Percentiles rank a stretch among this genome's conserved stretches.
Evolutionary conservation across 495 filamentous ascomycete species (phyloP).

Genomic region (Neurospora sp.): DNA sequence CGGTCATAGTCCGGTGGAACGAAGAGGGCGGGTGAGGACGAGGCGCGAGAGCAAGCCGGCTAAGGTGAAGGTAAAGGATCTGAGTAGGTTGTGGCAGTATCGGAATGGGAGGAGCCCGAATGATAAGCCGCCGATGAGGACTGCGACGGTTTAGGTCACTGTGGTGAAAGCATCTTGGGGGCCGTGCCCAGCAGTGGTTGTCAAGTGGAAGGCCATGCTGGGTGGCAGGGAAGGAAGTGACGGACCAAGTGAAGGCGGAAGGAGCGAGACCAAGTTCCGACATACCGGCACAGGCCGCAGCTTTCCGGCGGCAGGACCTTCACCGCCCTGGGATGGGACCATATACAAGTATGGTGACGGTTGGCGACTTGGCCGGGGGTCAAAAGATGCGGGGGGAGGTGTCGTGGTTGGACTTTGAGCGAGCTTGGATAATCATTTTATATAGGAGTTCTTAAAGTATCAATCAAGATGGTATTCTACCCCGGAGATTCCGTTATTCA

Average conservation of each 20-base stretch:
- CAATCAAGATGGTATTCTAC: not conserved
- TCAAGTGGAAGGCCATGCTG: too few species aligned
- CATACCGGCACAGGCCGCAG: too few species aligned
- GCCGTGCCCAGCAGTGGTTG: not conserved
- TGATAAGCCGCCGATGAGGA: conserved; percentile 19
- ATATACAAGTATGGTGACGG: too few species aligned
- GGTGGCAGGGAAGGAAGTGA: too few species aligned
- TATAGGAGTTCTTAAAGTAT: not conserved
- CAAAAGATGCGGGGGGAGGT: not conserved
- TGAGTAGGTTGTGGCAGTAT: conserved; percentile 68
- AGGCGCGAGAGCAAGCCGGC: conserved; percentile 10
- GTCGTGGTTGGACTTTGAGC: not conserved
- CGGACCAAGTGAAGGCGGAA: too few species aligned
- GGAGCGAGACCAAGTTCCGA: too few species aligned
- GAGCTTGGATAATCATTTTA: not conserved
- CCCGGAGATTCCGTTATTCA: not conserved
- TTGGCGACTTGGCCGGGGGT: not conserved
- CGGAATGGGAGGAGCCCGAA: conserved; percentile 53
- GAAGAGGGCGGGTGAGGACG: conserved; percentile 5
- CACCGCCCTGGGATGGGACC: too few species aligned
- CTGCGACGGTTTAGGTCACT: conserved; percentile 8
- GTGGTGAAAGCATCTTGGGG: not conserved
- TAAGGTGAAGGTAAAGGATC: conserved; percentile 48
- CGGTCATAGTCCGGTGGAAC: conserved; percentile 10
- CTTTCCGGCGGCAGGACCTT: too few species aligned